Base-by-base conservation (phyloP, 1,284 basidiomycete species). In the Bondarzewia mesenterica region DNA sequence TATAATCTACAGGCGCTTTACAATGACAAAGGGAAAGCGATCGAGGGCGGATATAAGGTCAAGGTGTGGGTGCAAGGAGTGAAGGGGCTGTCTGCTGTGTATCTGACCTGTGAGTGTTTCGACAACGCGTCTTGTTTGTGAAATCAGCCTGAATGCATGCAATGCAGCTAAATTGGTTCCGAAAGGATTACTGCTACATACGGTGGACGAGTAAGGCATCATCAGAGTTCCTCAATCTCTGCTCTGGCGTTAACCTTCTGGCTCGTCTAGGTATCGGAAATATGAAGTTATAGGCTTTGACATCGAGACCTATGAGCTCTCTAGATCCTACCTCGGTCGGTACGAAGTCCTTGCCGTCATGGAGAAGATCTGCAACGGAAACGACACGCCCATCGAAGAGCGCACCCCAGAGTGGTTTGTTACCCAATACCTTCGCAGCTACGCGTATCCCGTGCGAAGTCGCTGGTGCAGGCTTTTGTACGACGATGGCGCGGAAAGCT, bases 401-500 rank as follows among this genome's bases (percentile, higher is more conserved):
- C 70, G 75, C 22, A 75, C 72, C 0, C 70, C 78, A 8, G 61
- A 67, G 14, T 82, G 74, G 72, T 68, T 77, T 50, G 63, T 73
- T n/a, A 51, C 64, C 0, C 54, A 54, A 10, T 69, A 71, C 42
- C 54, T 72, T 2, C 54, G 52, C 10, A 54, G 61, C 26, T 58
- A 59, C 29, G 63, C 65, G 10, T 55, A 61, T 36, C 52, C 52
- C 15, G 23, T 50, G 23, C 56, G 54, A 12, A 62, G 67, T 42
- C 60, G 49, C 18, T 50, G 63, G 47, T 63, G 56, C 40, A 67
- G 73, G 8, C 54, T 69, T 27, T 63, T 71, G 35, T 62, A 54
- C 20, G 3, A 48, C 7, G 44, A 49, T 3, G 44, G 42, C 7
- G 40, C 39, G 3, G 44, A 32, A 22, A 36, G 44, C 21, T 53